Evolutionary conservation across 176 grass and related monocot species (phyloP).

Genomic region (Triticum dicoccoides): DNA sequence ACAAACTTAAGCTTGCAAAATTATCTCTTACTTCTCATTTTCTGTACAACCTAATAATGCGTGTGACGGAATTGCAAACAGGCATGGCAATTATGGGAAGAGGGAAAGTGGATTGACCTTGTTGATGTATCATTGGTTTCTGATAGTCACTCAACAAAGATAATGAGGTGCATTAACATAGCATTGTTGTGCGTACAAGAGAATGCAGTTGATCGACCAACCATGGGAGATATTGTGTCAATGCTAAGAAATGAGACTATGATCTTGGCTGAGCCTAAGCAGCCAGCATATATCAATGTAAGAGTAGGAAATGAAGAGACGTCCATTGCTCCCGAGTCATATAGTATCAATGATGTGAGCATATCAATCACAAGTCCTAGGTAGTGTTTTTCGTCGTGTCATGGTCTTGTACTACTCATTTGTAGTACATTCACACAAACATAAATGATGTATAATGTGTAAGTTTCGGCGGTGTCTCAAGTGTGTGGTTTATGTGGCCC

Average conservation of each 20-base stretch:
- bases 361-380: not conserved
- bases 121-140: conserved; percentile 4
- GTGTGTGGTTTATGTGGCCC: not conserved
- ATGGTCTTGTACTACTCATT: not conserved
- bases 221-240: not conserved
- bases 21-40: not conserved
- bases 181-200: conserved; percentile 19
- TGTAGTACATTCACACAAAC: not conserved
- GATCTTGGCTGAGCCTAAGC: conserved; percentile 1
- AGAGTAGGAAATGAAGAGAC: not conserved
- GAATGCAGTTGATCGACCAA: conserved; percentile 16
- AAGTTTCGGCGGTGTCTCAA: not conserved
- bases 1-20: not conserved
- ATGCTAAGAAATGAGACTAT: conserved; percentile 18
- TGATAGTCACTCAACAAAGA: not conserved
- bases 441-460: not conserved
- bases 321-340: not conserved
- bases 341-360: not conserved
- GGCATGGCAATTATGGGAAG: conserved; percentile 23
- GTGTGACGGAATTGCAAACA: not conserved
- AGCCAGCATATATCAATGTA: conserved; percentile 13
- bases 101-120: conserved; percentile 8
- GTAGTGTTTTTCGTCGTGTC: not conserved
- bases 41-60: not conserved
- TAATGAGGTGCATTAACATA: conserved; percentile 16